A percentile compares a stretch with the other conserved stretches of the same genome.
Evolutionary conservation across 306 rosid genomes (phyloP).

Genomic region (Calophaca sinica): DNA sequence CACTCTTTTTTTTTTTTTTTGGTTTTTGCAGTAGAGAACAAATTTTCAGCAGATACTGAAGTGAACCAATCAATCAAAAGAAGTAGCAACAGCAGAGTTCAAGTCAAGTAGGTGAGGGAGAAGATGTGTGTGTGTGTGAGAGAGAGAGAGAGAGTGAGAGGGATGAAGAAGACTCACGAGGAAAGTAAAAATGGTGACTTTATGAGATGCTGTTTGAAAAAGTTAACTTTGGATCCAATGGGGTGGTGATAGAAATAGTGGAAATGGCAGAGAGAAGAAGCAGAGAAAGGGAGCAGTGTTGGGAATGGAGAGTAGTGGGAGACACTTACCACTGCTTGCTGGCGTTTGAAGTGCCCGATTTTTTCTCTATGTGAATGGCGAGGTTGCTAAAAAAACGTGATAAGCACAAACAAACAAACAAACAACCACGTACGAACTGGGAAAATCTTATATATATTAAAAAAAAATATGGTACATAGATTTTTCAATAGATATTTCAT

Average conservation of each 20-base stretch:
- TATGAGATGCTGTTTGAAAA: slow-evolving; percentile 7
- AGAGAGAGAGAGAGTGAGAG: neutral
- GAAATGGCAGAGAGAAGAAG: slow-evolving; percentile 17
- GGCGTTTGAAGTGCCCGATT: slow-evolving; percentile 34
- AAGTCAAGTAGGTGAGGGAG: neutral
- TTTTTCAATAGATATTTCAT: too few species aligned
- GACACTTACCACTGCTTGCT: slow-evolving; percentile 34
- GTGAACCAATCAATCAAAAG: slow-evolving; percentile 16
- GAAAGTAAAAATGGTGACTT: slow-evolving; percentile 43
- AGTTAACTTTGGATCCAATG: slow-evolving; percentile 34
- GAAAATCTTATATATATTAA: neutral
- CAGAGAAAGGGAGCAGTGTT: slow-evolving; percentile 23
- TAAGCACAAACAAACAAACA: neutral
- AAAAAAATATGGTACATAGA: too few species aligned
- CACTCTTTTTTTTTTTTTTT: slow-evolving; percentile 17
- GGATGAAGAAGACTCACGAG: slow-evolving; percentile 17
- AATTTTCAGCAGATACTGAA: slow-evolving; percentile 17
- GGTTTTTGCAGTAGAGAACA: slow-evolving; percentile 15
- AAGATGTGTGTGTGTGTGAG: slow-evolving; percentile 14
- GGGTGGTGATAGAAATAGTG: neutral
- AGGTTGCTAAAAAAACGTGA: slow-evolving; percentile 12
- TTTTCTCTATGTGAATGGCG: slow-evolving; percentile 18
- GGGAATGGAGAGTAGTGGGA: slow-evolving; percentile 34
- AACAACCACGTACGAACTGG: neutral
- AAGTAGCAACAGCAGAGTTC: slow-evolving; percentile 23